Evolutionary conservation across 78 protist genomes (phyloP).

Genomic region (Emiliania huxleyi): DNA sequence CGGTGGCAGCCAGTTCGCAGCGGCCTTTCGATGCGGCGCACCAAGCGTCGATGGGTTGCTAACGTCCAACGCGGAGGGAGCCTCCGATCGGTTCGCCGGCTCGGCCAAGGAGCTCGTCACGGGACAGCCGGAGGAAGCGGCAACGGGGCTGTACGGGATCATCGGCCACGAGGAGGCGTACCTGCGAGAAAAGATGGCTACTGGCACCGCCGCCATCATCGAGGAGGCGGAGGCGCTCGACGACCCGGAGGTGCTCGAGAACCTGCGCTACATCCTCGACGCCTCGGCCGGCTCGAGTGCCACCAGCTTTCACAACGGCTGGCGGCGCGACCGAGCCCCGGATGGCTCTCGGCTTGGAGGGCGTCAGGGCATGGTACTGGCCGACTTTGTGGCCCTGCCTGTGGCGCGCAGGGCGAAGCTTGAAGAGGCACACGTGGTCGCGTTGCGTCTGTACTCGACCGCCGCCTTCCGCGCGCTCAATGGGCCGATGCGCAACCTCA

Average conservation of each 20-base stretch:
- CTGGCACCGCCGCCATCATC: not conserved
- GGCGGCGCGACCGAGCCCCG: not conserved
- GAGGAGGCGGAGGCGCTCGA: not conserved
- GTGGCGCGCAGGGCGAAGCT: not conserved
- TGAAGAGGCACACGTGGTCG: not conserved
- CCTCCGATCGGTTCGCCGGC: not conserved
- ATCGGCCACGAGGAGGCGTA: not conserved
- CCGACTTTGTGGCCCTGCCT: not conserved
- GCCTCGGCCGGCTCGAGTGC: not conserved
- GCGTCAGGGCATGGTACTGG: not conserved
- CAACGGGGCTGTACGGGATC: not conserved
- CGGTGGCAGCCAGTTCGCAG: too few relatives aligned
- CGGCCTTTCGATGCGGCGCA: too few relatives aligned
- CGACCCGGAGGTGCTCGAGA: not conserved
- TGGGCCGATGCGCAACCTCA: not conserved
- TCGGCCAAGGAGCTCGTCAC: not conserved
- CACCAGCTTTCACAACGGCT: not conserved
- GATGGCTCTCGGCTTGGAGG: not conserved
- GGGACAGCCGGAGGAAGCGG: not conserved
- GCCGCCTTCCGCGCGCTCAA: constrained; percentile 14
- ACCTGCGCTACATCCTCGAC: not conserved
- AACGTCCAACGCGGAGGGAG: too few relatives aligned
- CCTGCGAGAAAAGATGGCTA: not conserved
- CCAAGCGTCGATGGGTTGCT: too few relatives aligned
- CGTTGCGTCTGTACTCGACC: constrained; percentile 30